Evolutionary conservation across 2,329 filamentous ascomycete genomes (phyloP).

Genomic region (Stromatinia cepivora): DNA sequence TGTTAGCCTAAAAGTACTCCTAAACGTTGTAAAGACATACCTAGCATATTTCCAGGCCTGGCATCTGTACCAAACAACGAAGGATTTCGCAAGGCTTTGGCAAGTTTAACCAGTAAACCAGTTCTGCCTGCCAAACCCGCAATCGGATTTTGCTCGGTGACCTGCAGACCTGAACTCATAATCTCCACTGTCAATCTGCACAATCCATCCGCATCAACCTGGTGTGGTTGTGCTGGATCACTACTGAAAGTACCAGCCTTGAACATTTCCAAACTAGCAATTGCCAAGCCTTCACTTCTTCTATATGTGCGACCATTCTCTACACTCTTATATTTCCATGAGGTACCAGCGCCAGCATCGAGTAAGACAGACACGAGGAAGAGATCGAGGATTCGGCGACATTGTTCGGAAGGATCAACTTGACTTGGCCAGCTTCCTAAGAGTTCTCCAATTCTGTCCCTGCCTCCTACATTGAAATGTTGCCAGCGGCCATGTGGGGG

Average conservation of each 20-base stretch:
- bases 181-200: conserved; percentile 70
- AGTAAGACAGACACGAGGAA: conserved; percentile 80
- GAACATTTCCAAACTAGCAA: conserved; percentile 83
- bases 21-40: conserved; percentile 50
- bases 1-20: conserved; percentile 32
- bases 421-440: conserved; percentile 64
- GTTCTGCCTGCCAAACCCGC: conserved; percentile 84
- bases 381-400: conserved; percentile 73
- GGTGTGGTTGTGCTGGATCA: conserved; percentile 75
- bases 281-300: conserved; percentile 84
- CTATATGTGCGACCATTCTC: conserved; percentile 81
- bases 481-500: conserved; percentile 86
- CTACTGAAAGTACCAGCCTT: conserved; percentile 88
- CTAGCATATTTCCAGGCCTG: conserved; percentile 90
- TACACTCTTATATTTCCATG: conserved; percentile 90
- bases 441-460: conserved; percentile 70
- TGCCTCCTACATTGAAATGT: conserved; percentile 79
- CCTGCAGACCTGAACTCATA: conserved; percentile 82
- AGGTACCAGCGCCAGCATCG: conserved; percentile 84
- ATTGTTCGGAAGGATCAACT: conserved; percentile 71
- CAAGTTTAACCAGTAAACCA: conserved; percentile 73
- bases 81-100: conserved; percentile 72
- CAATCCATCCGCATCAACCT: conserved; percentile 84
- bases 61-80: conserved; percentile 83
- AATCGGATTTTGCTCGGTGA: conserved; percentile 75